Evolutionary conservation across 208 protist genomes (phyloP).

Genomic region (Wallacemonas sp.): DNA sequence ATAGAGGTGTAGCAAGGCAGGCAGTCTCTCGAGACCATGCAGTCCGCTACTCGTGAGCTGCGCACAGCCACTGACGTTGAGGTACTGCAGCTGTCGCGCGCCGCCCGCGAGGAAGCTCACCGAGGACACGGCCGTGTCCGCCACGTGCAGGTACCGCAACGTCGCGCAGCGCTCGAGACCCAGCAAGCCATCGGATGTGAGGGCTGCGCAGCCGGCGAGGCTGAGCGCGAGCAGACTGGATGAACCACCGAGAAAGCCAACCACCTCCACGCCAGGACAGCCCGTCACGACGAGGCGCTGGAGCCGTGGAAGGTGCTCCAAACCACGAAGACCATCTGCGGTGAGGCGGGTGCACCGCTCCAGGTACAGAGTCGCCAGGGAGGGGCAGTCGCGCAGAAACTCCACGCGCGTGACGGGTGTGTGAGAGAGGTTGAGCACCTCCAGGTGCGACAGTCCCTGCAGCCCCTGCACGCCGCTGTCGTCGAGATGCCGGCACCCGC

Average conservation of each 20-base stretch:
- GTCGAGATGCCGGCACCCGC: constrained; percentile 57
- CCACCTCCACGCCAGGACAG: constrained; percentile 25
- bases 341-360: constrained; percentile 45
- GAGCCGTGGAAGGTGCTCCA: constrained; percentile 35
- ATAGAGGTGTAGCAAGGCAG: constrained; percentile 32
- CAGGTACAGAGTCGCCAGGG: constrained; percentile 42
- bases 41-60: constrained; percentile 27
- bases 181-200: constrained; percentile 31
- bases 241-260: constrained; percentile 38
- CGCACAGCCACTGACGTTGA: constrained; percentile 34
- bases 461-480: constrained; percentile 56
- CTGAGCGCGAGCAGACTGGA: constrained; percentile 35
- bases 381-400: constrained; percentile 41
- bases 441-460: constrained; percentile 41
- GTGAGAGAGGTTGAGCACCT: constrained; percentile 51
- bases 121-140: constrained; percentile 33
- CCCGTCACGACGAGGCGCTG: constrained; percentile 35
- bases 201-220: constrained; percentile 25
- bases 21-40: constrained; percentile 39
- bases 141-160: constrained; percentile 47
- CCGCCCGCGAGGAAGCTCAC: constrained; percentile 33
- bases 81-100: constrained; percentile 29
- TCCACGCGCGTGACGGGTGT: constrained; percentile 44
- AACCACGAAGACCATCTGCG: constrained; percentile 31
- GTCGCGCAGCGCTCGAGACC: constrained; percentile 34